Evolutionary conservation across 2,329 filamentous ascomycete species (phyloP).

Genomic region (Penicillium rolfsii): DNA sequence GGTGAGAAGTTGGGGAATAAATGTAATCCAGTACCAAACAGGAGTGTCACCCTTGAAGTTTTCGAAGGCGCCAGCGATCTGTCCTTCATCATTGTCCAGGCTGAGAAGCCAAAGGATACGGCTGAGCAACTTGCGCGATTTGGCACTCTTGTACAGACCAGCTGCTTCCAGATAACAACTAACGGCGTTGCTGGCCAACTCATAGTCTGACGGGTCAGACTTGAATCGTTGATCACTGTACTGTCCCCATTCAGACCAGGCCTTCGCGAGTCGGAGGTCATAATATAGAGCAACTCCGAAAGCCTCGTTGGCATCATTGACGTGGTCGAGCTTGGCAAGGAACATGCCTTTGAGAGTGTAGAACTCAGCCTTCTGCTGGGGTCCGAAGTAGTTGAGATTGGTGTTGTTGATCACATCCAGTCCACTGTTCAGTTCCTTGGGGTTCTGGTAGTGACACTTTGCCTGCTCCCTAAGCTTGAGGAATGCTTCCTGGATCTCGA

Average conservation of each 20-base stretch:
- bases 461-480: conserved; percentile 97
- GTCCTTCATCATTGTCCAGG: conserved; percentile 83
- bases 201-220: conserved; percentile 78
- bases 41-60: conserved; percentile 97
- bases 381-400: conserved; percentile 96
- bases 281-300: conserved; percentile 96
- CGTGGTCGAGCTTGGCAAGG: conserved; percentile 87
- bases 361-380: conserved; percentile 96
- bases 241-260: conserved; percentile 98
- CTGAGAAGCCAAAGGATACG: conserved; percentile 95
- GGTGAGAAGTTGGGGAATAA: conserved; percentile 93
- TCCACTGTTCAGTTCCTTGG: conserved; percentile 85
- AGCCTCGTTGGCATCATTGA: conserved; percentile 87
- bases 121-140: conserved; percentile 90
- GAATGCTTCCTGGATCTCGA: conserved; percentile 99
- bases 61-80: conserved; percentile 83
- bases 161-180: conserved; percentile 96
- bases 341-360: conserved; percentile 99
- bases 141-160: conserved; percentile 94
- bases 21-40: conserved; percentile 99
- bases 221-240: conserved; percentile 98
- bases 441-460: conserved; percentile 97
- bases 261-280: conserved; percentile 92
- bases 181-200: conserved; percentile 84
- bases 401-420: conserved; percentile 99